Evolutionary conservation across 768 basidiomycete species (phyloP), one percentile per base, ranked within the genome.

Genomic region (Lentinula raphanica): DNA sequence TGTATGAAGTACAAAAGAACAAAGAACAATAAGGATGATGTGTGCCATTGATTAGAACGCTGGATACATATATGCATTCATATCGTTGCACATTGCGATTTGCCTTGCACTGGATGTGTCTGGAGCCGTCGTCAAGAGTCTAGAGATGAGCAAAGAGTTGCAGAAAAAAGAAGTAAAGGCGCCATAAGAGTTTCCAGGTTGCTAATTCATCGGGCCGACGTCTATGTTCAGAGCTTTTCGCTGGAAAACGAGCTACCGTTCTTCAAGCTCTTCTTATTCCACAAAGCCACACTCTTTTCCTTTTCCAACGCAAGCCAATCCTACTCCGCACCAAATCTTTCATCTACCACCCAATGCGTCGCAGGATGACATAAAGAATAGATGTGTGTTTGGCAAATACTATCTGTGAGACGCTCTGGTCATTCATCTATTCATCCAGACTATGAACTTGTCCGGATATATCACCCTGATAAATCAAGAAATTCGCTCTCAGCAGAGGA

Each of bases 391-490:
- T 54, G 28, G n/a, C 9, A 44, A 44, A 36, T 35, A 42, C 2
- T 25, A 9, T 23, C 25, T 23, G 7, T 25, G 19, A 25, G n/a
- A 29, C 32, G 38, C 39, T 36, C 23, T 32, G 42, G 50, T 28
- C 60, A 17, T 39, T 23, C 3, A 23, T 42, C 31, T 40, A 6
- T 35, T 32, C 54, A 13, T 28, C 15, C 62, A 92, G 89, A 91
- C 69, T 89, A 84, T 65, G 89, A 90, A 61, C 87, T 92, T 45
- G 90, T 91, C 31, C 78, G 85, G 39, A 77, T 89, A 58, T 89
- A 91, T 68, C 89, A 92, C 67, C 89, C 89, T 2, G 89, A 92
- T 68, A 86, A 77, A 4, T 66, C 67, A 3, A 69, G 70, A 58
- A 54, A 66, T 11, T 65, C 68, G 12, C 40, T 78, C 12, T 70